Conservation (phyloP, 1,139 yeast species). For the Candida pseudoviswanathii region DNA sequence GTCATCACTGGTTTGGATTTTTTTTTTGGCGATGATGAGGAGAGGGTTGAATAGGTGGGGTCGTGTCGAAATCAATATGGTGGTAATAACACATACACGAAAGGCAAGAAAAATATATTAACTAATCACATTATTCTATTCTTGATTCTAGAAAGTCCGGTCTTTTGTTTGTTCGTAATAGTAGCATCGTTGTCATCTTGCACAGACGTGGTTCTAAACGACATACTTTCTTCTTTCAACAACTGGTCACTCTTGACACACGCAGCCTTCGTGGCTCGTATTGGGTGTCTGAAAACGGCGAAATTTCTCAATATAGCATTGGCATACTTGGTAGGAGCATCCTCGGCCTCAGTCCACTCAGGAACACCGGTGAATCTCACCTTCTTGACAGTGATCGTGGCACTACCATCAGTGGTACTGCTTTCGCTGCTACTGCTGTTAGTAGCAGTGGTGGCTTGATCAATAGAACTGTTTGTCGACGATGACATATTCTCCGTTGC, state of each 20-base stretch:
- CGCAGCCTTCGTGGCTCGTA: slow-evolving; percentile 14
- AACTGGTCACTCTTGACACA: slow-evolving; percentile 45
- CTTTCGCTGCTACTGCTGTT: slow-evolving; percentile 2
- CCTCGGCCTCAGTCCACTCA: slow-evolving; percentile 54
- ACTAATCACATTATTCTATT: slow-evolving; percentile 8
- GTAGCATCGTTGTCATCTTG: slow-evolving; percentile 8
- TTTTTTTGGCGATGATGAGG: slow-evolving; percentile 2
- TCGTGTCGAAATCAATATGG: neutral
- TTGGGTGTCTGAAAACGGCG: slow-evolving; percentile 39
- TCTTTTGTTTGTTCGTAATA: slow-evolving; percentile 3
- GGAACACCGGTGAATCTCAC: slow-evolving; percentile 58
- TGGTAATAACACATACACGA: neutral
- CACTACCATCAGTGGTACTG: slow-evolving; percentile 7
- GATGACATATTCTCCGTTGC: slow-evolving; percentile 11
- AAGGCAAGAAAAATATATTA: neutral
- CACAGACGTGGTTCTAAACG: slow-evolving; percentile 36
- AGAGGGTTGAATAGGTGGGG: neutral
- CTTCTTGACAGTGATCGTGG: slow-evolving; percentile 27
- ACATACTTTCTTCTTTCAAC: slow-evolving; percentile 55
- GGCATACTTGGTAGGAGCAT: slow-evolving; percentile 54
- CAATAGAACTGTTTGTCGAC: slow-evolving; percentile 6
- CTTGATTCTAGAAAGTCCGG: slow-evolving; percentile 9
- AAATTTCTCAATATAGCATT: slow-evolving; percentile 50
- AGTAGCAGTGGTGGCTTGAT: neutral
- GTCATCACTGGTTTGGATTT: neutral